Percentiles rank a stretch among this genome's conserved stretches.
Conservation (phyloP, 192 early-diverging fungal species). For the Entomortierella lignicola region DNA sequence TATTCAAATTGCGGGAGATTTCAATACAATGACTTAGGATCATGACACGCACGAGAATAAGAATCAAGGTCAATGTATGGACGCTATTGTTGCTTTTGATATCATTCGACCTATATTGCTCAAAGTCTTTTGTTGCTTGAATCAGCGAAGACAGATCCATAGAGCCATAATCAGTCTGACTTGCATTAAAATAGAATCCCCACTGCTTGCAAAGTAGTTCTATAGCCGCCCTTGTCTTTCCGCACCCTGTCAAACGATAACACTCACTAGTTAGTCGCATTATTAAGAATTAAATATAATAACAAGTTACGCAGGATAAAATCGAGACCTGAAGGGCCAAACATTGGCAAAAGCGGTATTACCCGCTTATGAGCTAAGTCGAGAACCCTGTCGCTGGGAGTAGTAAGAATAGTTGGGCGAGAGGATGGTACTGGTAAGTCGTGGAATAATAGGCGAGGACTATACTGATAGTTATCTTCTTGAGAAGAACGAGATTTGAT, state of each 20-base stretch:
- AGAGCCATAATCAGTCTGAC: constrained; percentile 15
- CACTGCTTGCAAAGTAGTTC: constrained; percentile 15
- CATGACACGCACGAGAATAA: constrained; percentile 9
- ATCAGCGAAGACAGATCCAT: background rate
- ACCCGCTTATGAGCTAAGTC: background rate
- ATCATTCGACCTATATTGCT: background rate
- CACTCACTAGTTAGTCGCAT: no score
- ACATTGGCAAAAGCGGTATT: constrained; percentile 7
- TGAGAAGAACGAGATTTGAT: no score
- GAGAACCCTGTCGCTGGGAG: constrained; percentile 6
- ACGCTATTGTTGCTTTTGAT: constrained; percentile 15
- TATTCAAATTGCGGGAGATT: background rate
- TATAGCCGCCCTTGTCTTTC: constrained; percentile 17
- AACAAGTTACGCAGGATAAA: no score
- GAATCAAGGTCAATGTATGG: constrained; percentile 12
- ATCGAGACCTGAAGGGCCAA: constrained; percentile 6
- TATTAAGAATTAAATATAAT: background rate
- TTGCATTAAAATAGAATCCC: constrained; percentile 30
- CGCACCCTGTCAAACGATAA: constrained; percentile 4
- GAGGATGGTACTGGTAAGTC: no score
- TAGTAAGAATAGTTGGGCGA: no score
- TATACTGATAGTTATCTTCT: no score
- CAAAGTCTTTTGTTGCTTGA: no score
- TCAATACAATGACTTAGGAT: constrained; percentile 11
- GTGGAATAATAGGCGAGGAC: no score